These are phyloP conservation scores for Pseudonitzschia delicatissima DNA, from an alignment of 108 stramenopile species.

Conservation along the genomic window DNA sequence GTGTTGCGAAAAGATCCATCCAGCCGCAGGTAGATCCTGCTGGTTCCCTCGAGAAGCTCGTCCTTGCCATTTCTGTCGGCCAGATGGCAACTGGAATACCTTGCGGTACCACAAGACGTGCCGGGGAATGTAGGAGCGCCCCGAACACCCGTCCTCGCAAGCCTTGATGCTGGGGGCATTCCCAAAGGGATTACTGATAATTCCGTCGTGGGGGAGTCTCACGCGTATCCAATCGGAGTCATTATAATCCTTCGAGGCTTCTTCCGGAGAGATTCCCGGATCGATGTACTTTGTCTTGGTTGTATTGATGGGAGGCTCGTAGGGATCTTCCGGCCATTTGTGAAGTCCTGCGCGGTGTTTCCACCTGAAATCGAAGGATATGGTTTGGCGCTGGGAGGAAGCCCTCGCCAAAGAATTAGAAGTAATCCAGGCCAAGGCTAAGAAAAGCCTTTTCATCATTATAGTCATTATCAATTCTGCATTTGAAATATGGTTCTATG, in stretches of 20 bases:
- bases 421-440: too few species aligned
- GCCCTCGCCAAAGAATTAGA: too few species aligned
- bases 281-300: slow-evolving; percentile 15
- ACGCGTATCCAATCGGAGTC: slow-evolving; percentile 26
- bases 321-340: slow-evolving; percentile 15
- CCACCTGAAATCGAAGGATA: slow-evolving; percentile 37
- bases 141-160: slow-evolving; percentile 42
- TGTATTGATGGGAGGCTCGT: slow-evolving; percentile 16
- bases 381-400: background rate
- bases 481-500: too few species aligned
- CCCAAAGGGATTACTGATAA: slow-evolving; percentile 13
- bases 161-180: slow-evolving; percentile 20
- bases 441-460: too few species aligned
- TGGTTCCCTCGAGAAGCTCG: background rate
- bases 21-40: slow-evolving; percentile 29
- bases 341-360: slow-evolving; percentile 32
- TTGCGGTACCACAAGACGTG: slow-evolving; percentile 46
- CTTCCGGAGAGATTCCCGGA: slow-evolving; percentile 28
- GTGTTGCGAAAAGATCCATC: slow-evolving; percentile 43
- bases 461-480: too few species aligned
- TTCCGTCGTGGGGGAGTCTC: slow-evolving; percentile 33
- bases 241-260: slow-evolving; percentile 22
- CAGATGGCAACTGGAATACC: slow-evolving; percentile 20
- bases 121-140: slow-evolving; percentile 33
- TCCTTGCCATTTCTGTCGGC: slow-evolving; percentile 1